Base-by-base conservation (phyloP, 768 basidiomycete species). In the Pleurotus ostreatus region DNA sequence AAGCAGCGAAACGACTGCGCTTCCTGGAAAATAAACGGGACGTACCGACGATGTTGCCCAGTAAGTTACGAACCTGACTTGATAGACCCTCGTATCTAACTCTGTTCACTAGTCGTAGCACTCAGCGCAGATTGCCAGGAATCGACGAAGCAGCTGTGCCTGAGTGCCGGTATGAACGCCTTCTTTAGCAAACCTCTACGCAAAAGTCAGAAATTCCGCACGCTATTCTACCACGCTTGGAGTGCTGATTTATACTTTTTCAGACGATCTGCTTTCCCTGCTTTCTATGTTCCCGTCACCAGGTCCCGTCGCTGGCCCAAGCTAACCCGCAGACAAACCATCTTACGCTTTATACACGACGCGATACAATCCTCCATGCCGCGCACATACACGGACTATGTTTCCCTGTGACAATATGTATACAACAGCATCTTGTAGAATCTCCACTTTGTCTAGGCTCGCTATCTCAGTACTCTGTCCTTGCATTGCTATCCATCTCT, bases 151-250 rank as follows among this genome's bases (percentile, higher is more conserved):
- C 80, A 83, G 64, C 75, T 88, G 8, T 90, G 88, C 61, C 68
- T 89, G n/a, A 88, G 84, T 60, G 84, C 86, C 2, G 88, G 88
- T 8, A 90, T 90, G 88, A 87, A 88, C 62, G 74, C 77, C 3
- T 90, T 89, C 66, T 79, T 88, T 60, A 86, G 82, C 64, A 90
- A 90, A 69, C 88, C 88, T 11, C 69, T 89, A 40, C 81, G 75
- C 62, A 84, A 81, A 64, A 71, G 84, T 83, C 56, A 54, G 74
- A 63, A 13, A 44, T 53, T 12, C 23, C 15, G 5, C 37, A 41
- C 16, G 5, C 7, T 5, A 4, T 26, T 34, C 22, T 4, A 34
- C 56, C 5, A 15, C 15, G 18, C 5, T 55, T 56, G 30, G 58
- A 46, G 40, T 57, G 16, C 15, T 38, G 18, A 26, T 6, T 23